These are phyloP conservation scores for Pichia sp. DNA, from an alignment of 1,139 yeast genomes.

Conservation along the genomic window DNA sequence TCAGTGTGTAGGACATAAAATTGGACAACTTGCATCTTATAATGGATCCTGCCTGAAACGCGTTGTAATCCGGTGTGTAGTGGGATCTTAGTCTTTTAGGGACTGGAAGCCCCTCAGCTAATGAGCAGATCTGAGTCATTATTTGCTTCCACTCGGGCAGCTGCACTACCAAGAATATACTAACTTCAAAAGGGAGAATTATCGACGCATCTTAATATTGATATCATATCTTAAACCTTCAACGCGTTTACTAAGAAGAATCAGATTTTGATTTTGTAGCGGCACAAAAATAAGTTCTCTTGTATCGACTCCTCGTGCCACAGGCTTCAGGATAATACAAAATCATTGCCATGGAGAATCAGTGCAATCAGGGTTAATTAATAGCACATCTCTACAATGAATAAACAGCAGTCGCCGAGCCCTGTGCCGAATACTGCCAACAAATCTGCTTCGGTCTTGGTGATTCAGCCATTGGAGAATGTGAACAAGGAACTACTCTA, in stretches of 20 bases:
- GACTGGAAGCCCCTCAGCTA: constrained; percentile 14
- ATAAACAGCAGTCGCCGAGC: not conserved
- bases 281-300: no score
- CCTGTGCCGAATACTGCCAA: not conserved
- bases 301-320: no score
- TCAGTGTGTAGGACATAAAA: constrained; percentile 77
- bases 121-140: constrained; percentile 4
- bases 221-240: no score
- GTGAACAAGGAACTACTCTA: constrained; percentile 46
- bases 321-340: no score
- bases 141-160: not conserved
- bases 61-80: constrained; percentile 19
- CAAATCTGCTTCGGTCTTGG: constrained; percentile 7
- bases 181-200: no score
- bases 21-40: constrained; percentile 62
- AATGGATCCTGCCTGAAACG: constrained; percentile 56
- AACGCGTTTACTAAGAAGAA: no score
- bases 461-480: constrained; percentile 44
- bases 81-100: constrained; percentile 23
- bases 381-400: not conserved
- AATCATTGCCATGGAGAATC: no score
- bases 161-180: no score
- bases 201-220: no score
- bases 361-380: no score
- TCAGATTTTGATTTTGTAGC: no score